phyloP scores from a whole-genome alignment of 2,329 filamentous ascomycete species.

The Lecanicillium sp. region DNA sequence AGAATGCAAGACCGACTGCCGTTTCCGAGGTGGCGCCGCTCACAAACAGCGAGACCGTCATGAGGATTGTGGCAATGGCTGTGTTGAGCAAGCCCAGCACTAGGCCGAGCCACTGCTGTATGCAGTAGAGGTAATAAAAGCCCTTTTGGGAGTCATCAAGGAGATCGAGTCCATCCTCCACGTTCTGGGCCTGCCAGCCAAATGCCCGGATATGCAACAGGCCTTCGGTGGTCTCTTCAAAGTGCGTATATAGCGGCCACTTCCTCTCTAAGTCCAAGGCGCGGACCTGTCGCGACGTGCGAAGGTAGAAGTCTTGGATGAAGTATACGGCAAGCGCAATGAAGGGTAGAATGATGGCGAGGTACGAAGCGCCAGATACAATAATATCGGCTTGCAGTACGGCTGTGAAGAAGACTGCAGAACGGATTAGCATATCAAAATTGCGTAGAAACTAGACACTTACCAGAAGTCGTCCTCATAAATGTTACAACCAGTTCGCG shows the following conservation, averaged over 20 bases:
- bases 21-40: not conserved
- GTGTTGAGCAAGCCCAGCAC: not conserved
- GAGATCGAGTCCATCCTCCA: constrained; percentile 25
- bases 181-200: not conserved
- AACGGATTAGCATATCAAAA: not conserved
- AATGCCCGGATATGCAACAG: not conserved
- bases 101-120: not conserved
- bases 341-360: constrained; percentile 24
- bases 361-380: not conserved
- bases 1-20: not conserved
- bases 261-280: constrained; percentile 12
- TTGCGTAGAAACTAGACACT: not conserved
- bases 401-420: not conserved
- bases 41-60: not conserved
- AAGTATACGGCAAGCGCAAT: constrained; percentile 21
- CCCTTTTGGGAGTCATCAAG: constrained; percentile 43
- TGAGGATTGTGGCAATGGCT: not conserved
- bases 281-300: not conserved
- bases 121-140: constrained; percentile 42
- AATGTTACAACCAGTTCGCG: not conserved
- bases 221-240: not conserved
- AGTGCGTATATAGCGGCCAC: not conserved
- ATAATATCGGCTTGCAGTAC: not conserved
- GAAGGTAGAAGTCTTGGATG: constrained; percentile 25
- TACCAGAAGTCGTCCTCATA: not conserved